Conservation (phyloP, 202 grass and related monocot species). For the Zoysia matrella region DNA sequence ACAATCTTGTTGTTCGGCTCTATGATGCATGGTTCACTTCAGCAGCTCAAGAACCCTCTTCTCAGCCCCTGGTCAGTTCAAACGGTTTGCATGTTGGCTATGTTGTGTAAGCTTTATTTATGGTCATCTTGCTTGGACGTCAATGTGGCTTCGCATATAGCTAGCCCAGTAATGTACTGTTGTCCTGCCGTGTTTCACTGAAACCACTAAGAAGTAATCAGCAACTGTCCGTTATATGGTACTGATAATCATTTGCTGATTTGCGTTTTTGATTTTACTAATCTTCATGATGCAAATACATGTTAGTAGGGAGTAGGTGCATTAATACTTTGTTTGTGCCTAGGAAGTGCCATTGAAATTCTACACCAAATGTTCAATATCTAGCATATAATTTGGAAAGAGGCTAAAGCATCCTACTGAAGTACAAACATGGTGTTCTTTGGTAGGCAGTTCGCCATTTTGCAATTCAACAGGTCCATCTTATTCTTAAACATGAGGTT, state of each 20-base stretch:
- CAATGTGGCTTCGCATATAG: constrained; percentile 55
- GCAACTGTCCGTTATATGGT: constrained; percentile 32
- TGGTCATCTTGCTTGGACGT: constrained; percentile 37
- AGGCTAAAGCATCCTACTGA: neutral
- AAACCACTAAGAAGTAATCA: constrained; percentile 49
- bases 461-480: neutral
- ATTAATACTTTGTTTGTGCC: neutral
- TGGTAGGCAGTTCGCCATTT: neutral
- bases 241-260: neutral
- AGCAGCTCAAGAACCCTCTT: constrained; percentile 46
- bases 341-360: neutral
- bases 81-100: constrained; percentile 50
- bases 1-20: constrained; percentile 45
- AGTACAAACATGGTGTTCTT: neutral
- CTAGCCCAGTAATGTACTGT: constrained; percentile 59
- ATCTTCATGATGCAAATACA: neutral
- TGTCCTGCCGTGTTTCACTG: constrained; percentile 33
- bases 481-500: neutral
- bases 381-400: neutral
- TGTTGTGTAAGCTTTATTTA: constrained; percentile 68
- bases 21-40: constrained; percentile 36
- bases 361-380: neutral
- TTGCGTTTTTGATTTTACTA: neutral
- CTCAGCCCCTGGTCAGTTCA: constrained; percentile 18
- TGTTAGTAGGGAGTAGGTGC: neutral